Evolutionary conservation across 306 rosid genomes (phyloP), one percentile per base, ranked within the genome.

Genomic region (Pachyrhizus erosus): DNA sequence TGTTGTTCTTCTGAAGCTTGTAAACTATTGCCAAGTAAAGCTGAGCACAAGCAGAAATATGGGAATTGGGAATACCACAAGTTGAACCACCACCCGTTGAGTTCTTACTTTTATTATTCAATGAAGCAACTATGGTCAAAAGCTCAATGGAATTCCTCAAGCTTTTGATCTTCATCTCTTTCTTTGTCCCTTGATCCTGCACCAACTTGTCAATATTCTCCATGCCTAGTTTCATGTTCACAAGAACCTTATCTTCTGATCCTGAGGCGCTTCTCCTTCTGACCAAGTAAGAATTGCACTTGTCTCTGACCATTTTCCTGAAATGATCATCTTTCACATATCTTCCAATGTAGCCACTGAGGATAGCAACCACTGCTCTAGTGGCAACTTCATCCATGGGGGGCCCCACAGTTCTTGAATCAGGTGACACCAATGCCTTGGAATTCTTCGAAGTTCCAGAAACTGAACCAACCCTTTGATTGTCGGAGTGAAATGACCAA

Each of bases 11-110:
- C 90, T 90, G 90, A 29, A 90, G 78, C 87, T 91, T 92, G 88
- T 92, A 86, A 78, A 80, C 86, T 69, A 92, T 83, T n/a, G 98
- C 89, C 79, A 94, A 75, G 82, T 92, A 92, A 42, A 94, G 93
- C 12, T 89, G 93, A 81, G 92, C 94, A 72, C 92, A 90, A 14
- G 97, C 91, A 43, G 97, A 92, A 75, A 94, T 82, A 72, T 82
- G 83, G 1, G 93, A 89, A 76, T 83, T 84, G 52, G 91, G 91
- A 29, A 77, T 81, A 26, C 91, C 90, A 57, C 91, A 80, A 11
- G 87, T 84, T 26, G 77, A 75, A 78, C 70, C 64, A 70, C 23
- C 83, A 37, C 42, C 84, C 62, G 18, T 87, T 8, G 86, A 54
- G 80, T 61, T 27, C 67, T 37, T 67, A 3, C 89, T 85, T 33